Evolutionary conservation across 192 early-diverging fungal species (phyloP).

Genomic region (Backusella morwellensis): DNA sequence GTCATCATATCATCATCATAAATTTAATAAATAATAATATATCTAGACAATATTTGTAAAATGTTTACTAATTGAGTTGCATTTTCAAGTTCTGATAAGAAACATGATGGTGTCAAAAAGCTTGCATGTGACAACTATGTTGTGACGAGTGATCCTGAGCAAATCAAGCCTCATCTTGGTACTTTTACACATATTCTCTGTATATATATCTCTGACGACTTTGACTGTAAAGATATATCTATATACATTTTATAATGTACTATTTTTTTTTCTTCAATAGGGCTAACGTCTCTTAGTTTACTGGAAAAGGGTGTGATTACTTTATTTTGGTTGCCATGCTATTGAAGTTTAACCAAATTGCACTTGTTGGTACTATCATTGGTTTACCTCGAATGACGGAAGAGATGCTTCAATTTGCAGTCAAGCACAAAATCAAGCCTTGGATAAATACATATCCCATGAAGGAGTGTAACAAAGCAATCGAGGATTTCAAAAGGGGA

Average conservation of each 20-base stretch:
- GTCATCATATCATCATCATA: not conserved
- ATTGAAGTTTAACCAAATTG: constrained; percentile 33
- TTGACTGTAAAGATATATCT: constrained; percentile 13
- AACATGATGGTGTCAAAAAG: constrained; percentile 53
- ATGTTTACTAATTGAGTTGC: constrained; percentile 17
- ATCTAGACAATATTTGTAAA: too few relatives aligned
- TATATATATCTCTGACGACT: constrained; percentile 8
- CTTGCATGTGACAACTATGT: constrained; percentile 52
- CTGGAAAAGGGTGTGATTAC: constrained; percentile 31
- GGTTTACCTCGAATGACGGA: constrained; percentile 51
- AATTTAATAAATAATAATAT: not conserved
- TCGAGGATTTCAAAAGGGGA: constrained; percentile 45
- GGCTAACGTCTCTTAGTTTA: too few relatives aligned
- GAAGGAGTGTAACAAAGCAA: constrained; percentile 47
- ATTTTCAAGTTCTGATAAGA: constrained; percentile 54
- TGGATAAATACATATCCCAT: constrained; percentile 56
- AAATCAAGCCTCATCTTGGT: not conserved
- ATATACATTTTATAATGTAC: too few relatives aligned
- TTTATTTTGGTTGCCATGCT: constrained; percentile 56
- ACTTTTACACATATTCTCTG: constrained; percentile 33
- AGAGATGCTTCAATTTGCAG: constrained; percentile 64
- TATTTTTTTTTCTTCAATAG: too few relatives aligned
- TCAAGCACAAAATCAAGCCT: constrained; percentile 56
- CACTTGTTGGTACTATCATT: constrained; percentile 57
- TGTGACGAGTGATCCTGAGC: constrained; percentile 12